phyloP scores from a whole-genome alignment of 768 basidiomycete genomes.

The Cystobasidium onofrii region DNA sequence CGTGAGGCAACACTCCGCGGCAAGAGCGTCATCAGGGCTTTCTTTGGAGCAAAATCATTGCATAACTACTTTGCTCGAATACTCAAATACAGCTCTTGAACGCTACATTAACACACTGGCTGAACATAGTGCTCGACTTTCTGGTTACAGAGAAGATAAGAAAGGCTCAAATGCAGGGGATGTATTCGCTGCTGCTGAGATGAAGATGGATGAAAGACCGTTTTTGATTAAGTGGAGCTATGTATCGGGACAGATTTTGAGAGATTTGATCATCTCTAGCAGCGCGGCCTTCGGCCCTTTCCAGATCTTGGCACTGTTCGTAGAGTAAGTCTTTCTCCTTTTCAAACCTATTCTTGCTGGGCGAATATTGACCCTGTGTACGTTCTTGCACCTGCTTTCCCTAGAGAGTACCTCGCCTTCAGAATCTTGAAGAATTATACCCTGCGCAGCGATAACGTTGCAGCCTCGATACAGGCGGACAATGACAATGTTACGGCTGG shows the following conservation, averaged over 20 bases:
- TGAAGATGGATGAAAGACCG: background rate
- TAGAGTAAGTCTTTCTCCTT: conserved; percentile 23
- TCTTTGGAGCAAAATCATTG: background rate
- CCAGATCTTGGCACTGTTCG: conserved; percentile 32
- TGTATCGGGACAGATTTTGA: conserved; percentile 2
- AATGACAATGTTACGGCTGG: background rate
- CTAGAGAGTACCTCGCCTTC: conserved; percentile 29
- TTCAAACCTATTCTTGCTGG: too few species aligned
- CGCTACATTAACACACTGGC: background rate
- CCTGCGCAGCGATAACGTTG: conserved; percentile 7
- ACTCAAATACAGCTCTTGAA: conserved; percentile 7
- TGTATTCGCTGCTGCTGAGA: background rate
- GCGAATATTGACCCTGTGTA: too few species aligned
- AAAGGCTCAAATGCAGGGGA: background rate
- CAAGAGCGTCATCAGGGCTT: background rate
- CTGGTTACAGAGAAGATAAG: background rate
- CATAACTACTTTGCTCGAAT: background rate
- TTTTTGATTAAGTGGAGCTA: conserved; percentile 29
- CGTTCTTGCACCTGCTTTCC: background rate
- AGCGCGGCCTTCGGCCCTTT: conserved; percentile 25
- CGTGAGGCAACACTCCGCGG: background rate
- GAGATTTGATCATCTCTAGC: conserved; percentile 24
- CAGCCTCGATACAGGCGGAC: conserved; percentile 11
- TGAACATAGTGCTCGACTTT: background rate
- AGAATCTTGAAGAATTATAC: conserved; percentile 9